These are phyloP conservation scores for Rutstroemia sydowiana DNA, from an alignment of 2,329 filamentous ascomycete species.

Conservation along the genomic window DNA sequence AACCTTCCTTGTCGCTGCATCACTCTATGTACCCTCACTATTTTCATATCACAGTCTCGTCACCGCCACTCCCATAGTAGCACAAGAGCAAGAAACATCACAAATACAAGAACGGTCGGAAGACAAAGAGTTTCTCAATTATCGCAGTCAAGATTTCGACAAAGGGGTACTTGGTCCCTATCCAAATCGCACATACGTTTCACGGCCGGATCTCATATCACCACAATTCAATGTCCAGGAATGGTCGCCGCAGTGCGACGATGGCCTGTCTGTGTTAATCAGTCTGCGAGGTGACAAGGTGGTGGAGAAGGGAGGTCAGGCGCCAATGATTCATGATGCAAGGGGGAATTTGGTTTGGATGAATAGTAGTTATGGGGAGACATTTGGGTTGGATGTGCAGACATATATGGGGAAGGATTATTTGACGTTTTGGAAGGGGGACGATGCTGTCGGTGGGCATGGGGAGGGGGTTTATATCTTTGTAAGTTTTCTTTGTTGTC, in stretches of 20 bases:
- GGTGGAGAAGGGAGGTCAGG: conserved; percentile 6
- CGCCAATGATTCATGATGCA: conserved; percentile 16
- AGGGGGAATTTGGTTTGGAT: conserved; percentile 16
- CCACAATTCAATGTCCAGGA: conserved; percentile 13
- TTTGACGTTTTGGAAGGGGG: conserved; percentile 42
- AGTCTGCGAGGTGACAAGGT: conserved; percentile 14
- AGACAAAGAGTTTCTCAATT: too few relatives aligned
- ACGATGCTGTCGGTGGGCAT: background rate
- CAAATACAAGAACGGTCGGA: too few relatives aligned
- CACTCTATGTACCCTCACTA: too few relatives aligned
- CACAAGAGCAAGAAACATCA: too few relatives aligned
- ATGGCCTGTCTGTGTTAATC: conserved; percentile 13
- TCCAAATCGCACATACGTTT: conserved; percentile 30
- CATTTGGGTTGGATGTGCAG: conserved; percentile 25
- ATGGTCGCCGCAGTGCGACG: conserved; percentile 10
- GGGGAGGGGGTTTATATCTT: background rate
- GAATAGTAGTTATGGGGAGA: conserved; percentile 12
- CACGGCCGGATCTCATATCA: conserved; percentile 23
- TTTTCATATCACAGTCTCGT: too few relatives aligned
- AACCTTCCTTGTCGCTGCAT: too few relatives aligned
- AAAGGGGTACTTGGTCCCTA: conserved; percentile 30
- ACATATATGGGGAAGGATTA: conserved; percentile 37
- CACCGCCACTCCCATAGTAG: too few relatives aligned
- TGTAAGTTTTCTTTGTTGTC: background rate
- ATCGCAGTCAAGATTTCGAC: conserved; percentile 31